Base-by-base conservation (phyloP, 2,329 filamentous ascomycete genomes). In the Amphichorda felina region DNA sequence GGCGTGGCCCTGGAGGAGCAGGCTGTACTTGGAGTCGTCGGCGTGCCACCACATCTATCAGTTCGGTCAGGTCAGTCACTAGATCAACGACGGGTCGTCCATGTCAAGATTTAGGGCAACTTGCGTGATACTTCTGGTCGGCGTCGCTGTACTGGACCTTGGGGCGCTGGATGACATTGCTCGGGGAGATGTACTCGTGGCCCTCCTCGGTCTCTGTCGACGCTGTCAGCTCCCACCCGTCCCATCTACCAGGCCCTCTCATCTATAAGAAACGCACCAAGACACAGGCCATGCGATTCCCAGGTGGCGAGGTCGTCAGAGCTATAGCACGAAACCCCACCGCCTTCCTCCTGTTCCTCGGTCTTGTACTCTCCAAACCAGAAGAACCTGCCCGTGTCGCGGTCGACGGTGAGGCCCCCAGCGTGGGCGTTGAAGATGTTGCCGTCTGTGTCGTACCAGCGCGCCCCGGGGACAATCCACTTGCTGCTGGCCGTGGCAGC, bases 351-450 rank as follows among this genome's bases (percentile, higher is more conserved):
- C 41, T 73, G 69, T 0, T 64, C 70, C 43, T 77, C 50, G 9
- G 63, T 54, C 53, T 79, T 79, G 54, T 75, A 70, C 47, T 79
- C 74, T 25, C 74, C 74, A 38, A 77, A 78, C 61, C 65, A 68
- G 53, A 66, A 78, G 48, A 74, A 79, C 40, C 62, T 70, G 13
- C 66, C 66, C 0, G 62, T 63, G 5, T 63, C 60, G 27, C 66
- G 51, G 28, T 77, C 70, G 0, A 69, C 48, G 0, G 64, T 64
- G 6, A 79, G 57, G 10, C 65, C 66, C 1, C 74, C 74, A 2
- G 74, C 75, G 46, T 79, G 74, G 1, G 73, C 73, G 35, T 75
- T 78, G 36, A 78, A 65, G 10, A 75, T 48, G n/a, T 69, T 64
- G 1, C 72, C 72, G 3, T 73, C 62, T 0, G 70, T 79, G 42